Evolutionary conservation across 2,329 filamentous ascomycete species (phyloP), one percentile per base, ranked within the genome.

Genomic region (Colletotrichum costaricense): DNA sequence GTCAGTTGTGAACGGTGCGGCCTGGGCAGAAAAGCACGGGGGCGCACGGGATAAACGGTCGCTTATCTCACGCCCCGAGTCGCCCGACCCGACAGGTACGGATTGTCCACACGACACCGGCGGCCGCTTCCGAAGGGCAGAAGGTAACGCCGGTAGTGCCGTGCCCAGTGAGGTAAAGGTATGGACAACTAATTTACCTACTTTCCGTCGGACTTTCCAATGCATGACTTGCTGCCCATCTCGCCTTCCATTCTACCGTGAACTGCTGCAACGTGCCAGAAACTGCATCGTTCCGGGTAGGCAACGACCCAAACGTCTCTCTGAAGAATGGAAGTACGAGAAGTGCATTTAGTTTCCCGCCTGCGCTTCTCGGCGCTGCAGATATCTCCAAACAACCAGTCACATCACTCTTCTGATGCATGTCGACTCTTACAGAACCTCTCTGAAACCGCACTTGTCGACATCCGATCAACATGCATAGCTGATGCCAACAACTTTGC

Each of bases 31-130:
- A 35, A 33, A 26, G 52, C 56, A 49, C 24, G 35, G 57, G 42
- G 60, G 52, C 26, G 52, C 26, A 22, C 67, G 38, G 66, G 38
- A 49, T n/a, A 35, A 72, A 63, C 59, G 69, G 46, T 72, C 54
- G 69, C 69, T 72, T 72, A 72, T 72, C 69, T 69, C 59, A 33
- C 65, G 22, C 59, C 54, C 69, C 58, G 59, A 72, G 58, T 59
- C 69, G 69, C 65, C 69, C 65, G 69, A 72, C 69, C 42, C 59
- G 42, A 63, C 59, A 69, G 52, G 19, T 58, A 30, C 42, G 19
- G 42, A n/a, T n/a, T n/a, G 42, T 49, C 42, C 42, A 49, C 42
- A 49, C 42, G 35, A 72, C 42, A 35, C 66, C 58, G 69, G 58
- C 54, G 52, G 62, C 69, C 52, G 69, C 69, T 69, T 46, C 66